phyloP scores from a whole-genome alignment of 352 stramenopile species.

The Globisporangium barbulae region DNA sequence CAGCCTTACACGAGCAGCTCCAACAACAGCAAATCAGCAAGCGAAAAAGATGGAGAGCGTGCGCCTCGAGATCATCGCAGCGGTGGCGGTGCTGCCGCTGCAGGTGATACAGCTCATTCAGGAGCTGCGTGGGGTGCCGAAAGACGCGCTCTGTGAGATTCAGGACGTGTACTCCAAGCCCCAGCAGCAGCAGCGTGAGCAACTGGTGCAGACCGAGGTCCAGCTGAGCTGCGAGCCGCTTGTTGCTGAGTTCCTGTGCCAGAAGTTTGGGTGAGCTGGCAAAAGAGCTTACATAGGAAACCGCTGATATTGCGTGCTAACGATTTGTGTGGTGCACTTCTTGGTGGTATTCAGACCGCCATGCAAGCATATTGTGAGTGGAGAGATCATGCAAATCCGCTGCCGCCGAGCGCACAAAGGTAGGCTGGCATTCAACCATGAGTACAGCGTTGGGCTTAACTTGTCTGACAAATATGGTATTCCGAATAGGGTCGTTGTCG shows the following conservation, averaged over 20 bases:
- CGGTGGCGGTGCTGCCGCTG: conserved; percentile 24
- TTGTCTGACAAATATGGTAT: not conserved
- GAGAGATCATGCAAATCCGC: conserved; percentile 51
- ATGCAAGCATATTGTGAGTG: conserved; percentile 34
- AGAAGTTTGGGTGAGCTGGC: conserved; percentile 43
- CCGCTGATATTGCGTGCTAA: not conserved
- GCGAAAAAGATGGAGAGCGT: conserved; percentile 33
- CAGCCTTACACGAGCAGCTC: not conserved
- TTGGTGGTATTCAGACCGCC: conserved; percentile 21
- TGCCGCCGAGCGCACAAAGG: conserved; percentile 33
- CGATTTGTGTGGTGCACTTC: not conserved
- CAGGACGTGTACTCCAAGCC: conserved; percentile 17
- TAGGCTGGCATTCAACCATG: not conserved
- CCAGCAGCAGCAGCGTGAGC: not conserved
- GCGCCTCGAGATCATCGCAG: conserved; percentile 46
- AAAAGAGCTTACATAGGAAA: not conserved
- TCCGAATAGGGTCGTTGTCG: not conserved
- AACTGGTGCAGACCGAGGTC: conserved; percentile 16
- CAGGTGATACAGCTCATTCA: conserved; percentile 46
- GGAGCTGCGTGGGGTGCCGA: conserved; percentile 37
- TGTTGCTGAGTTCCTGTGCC: conserved; percentile 57
- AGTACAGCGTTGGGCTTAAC: not conserved
- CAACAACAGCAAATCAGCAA: not conserved
- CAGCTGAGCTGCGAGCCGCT: conserved; percentile 41
- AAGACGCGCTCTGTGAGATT: conserved; percentile 52